These are phyloP conservation scores for Xylaria acuta DNA, from an alignment of 495 filamentous ascomycete genomes.

Conservation along the genomic window DNA sequence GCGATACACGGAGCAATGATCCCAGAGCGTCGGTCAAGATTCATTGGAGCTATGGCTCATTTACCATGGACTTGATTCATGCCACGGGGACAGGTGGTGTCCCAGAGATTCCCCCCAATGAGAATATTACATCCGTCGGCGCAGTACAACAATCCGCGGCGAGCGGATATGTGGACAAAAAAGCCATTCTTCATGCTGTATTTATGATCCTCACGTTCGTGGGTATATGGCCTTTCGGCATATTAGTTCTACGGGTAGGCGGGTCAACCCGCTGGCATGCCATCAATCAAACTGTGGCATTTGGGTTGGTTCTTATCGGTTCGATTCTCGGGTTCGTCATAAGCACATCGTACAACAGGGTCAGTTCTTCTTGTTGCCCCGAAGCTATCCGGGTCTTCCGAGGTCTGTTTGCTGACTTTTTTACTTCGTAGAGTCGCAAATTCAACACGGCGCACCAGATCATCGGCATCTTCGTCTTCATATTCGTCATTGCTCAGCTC, in stretches of 20 bases:
- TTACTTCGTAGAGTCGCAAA: conserved; percentile 49
- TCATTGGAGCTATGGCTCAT: conserved; percentile 62
- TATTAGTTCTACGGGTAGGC: conserved; percentile 55
- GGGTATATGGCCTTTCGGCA: conserved; percentile 61
- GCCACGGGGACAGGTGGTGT: conserved; percentile 50
- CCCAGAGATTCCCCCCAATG: conserved; percentile 35
- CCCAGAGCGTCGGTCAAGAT: conserved; percentile 51
- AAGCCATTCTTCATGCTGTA: conserved; percentile 55
- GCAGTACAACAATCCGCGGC: conserved; percentile 31
- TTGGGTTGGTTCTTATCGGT: conserved; percentile 53
- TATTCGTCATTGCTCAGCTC: conserved; percentile 56
- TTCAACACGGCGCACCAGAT: conserved; percentile 64
- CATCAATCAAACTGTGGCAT: conserved; percentile 51
- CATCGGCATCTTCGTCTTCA: conserved; percentile 60
- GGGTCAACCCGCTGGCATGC: conserved; percentile 57
- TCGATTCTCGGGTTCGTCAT: conserved; percentile 57
- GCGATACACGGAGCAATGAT: conserved; percentile 46
- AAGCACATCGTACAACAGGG: conserved; percentile 58
- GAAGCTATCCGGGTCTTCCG: neutral
- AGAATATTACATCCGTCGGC: conserved; percentile 33
- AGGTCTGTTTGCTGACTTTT: conserved; percentile 20
- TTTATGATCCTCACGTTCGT: conserved; percentile 60
- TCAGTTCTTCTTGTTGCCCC: conserved; percentile 34
- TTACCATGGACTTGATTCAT: conserved; percentile 58
- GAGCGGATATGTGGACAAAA: conserved; percentile 33